Conservation (phyloP, 495 filamentous ascomycete genomes). For the Filosporella fistucella region DNA sequence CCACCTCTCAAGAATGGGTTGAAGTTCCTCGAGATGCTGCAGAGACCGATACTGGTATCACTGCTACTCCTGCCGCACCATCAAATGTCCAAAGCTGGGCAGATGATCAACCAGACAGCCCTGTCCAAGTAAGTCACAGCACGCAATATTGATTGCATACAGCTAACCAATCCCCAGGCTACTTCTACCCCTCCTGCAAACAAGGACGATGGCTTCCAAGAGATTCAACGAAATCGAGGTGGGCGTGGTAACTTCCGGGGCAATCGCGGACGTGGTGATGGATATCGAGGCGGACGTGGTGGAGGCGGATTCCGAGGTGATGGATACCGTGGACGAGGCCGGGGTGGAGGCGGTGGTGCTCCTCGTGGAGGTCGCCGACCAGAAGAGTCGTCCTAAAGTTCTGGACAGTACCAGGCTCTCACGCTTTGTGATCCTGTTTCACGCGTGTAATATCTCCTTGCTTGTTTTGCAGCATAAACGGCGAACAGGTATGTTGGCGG, state of each 20-base stretch:
- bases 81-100: constrained; percentile 59
- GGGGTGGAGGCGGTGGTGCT: constrained; percentile 15
- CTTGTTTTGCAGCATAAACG: constrained; percentile 23
- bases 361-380: constrained; percentile 19
- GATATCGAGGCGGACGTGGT: constrained; percentile 43
- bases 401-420: neutral
- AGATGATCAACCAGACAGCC: constrained; percentile 54
- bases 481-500: constrained; percentile 21
- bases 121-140: constrained; percentile 27
- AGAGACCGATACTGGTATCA: constrained; percentile 66
- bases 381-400: constrained; percentile 22
- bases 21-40: constrained; percentile 66
- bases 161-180: constrained; percentile 13
- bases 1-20: constrained; percentile 66
- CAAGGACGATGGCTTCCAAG: constrained; percentile 63
- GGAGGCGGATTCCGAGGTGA: constrained; percentile 43
- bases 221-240: constrained; percentile 54
- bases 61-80: constrained; percentile 53
- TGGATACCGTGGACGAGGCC: constrained; percentile 39
- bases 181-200: constrained; percentile 28
- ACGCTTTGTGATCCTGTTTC: constrained; percentile 2
- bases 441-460: constrained; percentile 19
- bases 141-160: constrained; percentile 10
- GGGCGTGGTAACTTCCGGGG: constrained; percentile 33
- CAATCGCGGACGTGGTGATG: constrained; percentile 49